phyloP scores from a whole-genome alignment of 202 grass and related monocot species.

The Cymbopogon flexuosus region DNA sequence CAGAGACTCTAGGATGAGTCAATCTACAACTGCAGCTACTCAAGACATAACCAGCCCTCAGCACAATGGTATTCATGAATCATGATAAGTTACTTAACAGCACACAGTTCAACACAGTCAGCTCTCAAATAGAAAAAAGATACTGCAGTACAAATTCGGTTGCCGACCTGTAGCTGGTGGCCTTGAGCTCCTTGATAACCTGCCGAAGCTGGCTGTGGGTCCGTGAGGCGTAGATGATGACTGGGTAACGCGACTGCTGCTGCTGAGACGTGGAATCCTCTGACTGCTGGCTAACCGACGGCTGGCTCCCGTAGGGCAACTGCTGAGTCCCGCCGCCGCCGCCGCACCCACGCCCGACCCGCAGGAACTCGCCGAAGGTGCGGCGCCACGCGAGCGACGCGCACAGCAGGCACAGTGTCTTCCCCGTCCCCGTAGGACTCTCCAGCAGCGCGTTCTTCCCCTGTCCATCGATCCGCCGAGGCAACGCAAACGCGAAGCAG shows the following conservation, averaged over 20 bases:
- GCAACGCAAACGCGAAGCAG: background rate
- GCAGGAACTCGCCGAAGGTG: constrained; percentile 67
- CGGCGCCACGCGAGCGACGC: constrained; percentile 82
- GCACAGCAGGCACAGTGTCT: constrained; percentile 86
- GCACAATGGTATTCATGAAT: constrained; percentile 1
- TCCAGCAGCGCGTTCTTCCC: constrained; percentile 86
- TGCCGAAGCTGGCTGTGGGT: constrained; percentile 97
- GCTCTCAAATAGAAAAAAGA: background rate
- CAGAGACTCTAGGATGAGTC: background rate
- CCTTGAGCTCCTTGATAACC: constrained; percentile 91
- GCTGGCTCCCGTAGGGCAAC: constrained; percentile 44
- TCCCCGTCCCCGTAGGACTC: constrained; percentile 91
- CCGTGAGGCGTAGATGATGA: constrained; percentile 93
- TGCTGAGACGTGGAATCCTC: constrained; percentile 30
- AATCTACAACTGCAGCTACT: background rate
- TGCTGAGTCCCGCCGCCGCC: constrained; percentile 32
- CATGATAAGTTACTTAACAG: constrained; percentile 5
- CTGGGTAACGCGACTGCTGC: constrained; percentile 53
- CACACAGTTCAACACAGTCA: background rate
- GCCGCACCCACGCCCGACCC: constrained; percentile 20
- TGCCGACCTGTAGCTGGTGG: constrained; percentile 77
- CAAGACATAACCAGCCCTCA: background rate
- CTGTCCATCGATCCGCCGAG: constrained; percentile 31
- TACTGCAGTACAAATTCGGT: background rate
- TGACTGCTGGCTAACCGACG: constrained; percentile 44